These are phyloP conservation scores for Suhomyces sp. DNA, from an alignment of 805 yeast species.

Conservation along the genomic window DNA sequence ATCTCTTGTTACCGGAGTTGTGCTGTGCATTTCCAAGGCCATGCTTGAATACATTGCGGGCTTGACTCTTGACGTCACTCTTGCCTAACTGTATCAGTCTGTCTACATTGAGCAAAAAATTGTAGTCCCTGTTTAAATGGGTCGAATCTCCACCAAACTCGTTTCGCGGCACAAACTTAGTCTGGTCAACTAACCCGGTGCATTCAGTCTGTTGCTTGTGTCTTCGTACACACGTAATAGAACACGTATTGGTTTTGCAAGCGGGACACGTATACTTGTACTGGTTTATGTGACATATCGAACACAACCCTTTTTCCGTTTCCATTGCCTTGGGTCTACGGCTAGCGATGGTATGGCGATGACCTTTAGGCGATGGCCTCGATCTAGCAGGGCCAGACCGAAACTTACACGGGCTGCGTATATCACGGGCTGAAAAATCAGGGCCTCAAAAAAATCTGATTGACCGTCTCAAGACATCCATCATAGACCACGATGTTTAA, in stretches of 20 bases:
- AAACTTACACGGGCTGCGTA: constrained; percentile 2
- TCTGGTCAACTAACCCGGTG: constrained; percentile 61
- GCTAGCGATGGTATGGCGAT: no score
- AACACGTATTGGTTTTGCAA: constrained; percentile 66
- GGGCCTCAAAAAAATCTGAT: not conserved
- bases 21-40: constrained; percentile 11
- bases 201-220: constrained; percentile 68
- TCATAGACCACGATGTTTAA: not conserved
- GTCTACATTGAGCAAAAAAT: constrained; percentile 60
- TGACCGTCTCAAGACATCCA: not conserved
- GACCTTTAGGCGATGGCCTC: not conserved
- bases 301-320: constrained; percentile 18
- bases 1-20: constrained; percentile 18
- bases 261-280: constrained; percentile 80
- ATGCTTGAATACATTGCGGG: constrained; percentile 43
- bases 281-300: constrained; percentile 32
- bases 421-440: constrained; percentile 1
- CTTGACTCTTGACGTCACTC: constrained; percentile 42
- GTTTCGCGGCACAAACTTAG: constrained; percentile 51
- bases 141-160: constrained; percentile 38
- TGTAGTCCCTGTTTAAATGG: constrained; percentile 79
- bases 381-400: not conserved
- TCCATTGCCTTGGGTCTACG: constrained; percentile 3
- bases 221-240: constrained; percentile 62
- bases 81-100: constrained; percentile 60